Conservation (phyloP, 169 alveolate genomes). For the Neospora caninum region DNA sequence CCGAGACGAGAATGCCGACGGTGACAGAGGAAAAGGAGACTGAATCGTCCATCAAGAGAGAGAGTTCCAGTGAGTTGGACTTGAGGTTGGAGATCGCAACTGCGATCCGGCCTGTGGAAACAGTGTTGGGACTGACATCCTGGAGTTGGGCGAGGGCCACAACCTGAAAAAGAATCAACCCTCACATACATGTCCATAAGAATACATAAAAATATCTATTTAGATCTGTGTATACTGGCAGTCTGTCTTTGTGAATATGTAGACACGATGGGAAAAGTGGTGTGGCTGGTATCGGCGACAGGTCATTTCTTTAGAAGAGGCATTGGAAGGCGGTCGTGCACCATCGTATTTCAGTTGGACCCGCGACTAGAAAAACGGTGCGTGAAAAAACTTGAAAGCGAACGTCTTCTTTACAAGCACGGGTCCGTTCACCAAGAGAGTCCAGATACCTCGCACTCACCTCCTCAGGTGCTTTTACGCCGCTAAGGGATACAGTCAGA, state of each 20-base stretch:
- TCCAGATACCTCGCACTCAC: not conserved
- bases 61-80: not conserved
- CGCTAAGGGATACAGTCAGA: not conserved
- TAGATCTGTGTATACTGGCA: too few species aligned
- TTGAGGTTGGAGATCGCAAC: not conserved
- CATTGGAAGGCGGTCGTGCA: too few species aligned
- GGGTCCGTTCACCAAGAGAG: not conserved
- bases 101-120: not conserved
- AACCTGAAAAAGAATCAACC: not conserved
- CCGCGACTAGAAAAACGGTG: too few species aligned
- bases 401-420: too few species aligned
- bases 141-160: slow-evolving; percentile 17
- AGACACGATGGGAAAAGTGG: too few species aligned
- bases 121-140: not conserved
- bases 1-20: slow-evolving; percentile 12
- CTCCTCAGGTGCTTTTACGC: not conserved
- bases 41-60: not conserved
- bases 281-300: too few species aligned
- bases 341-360: too few species aligned
- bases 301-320: too few species aligned
- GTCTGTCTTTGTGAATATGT: too few species aligned
- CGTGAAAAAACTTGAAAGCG: too few species aligned
- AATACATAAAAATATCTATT: too few species aligned
- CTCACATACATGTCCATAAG: too few species aligned
- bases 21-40: not conserved